Percentiles rank a stretch among this genome's conserved stretches.
Evolutionary conservation across 2,329 filamentous ascomycete species (phyloP).

Genomic region (Penicillium expansum): DNA sequence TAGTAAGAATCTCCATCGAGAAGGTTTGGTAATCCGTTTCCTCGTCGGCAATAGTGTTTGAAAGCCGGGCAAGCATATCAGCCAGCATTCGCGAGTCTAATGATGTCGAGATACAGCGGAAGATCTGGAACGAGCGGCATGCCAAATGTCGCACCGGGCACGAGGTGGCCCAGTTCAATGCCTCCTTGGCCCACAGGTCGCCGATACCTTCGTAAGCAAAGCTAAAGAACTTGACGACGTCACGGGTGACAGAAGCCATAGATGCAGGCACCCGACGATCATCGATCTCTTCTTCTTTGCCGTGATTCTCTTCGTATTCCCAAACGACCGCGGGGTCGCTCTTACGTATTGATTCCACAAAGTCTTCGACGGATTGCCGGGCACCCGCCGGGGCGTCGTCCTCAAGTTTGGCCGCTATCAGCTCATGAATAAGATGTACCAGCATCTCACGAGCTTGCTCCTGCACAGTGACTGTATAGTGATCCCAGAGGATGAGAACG

Average conservation of each 20-base stretch:
- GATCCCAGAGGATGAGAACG: conserved; percentile 92
- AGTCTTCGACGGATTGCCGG: conserved; percentile 75
- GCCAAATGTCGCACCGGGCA: conserved; percentile 93
- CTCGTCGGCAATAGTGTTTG: conserved; percentile 95
- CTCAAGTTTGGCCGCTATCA: conserved; percentile 77
- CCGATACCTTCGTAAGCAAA: conserved; percentile 81
- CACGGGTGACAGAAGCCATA: conserved; percentile 79
- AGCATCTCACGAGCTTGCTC: conserved; percentile 97
- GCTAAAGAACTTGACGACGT: conserved; percentile 82
- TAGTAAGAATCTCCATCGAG: conserved; percentile 96
- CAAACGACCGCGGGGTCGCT: conserved; percentile 84
- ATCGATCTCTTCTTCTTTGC: conserved; percentile 67
- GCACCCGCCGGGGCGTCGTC: conserved; percentile 66
- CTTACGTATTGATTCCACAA: conserved; percentile 81
- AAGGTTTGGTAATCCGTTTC: conserved; percentile 94
- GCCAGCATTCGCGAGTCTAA: conserved; percentile 92
- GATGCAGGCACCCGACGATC: conserved; percentile 78
- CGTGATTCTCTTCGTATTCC: conserved; percentile 90
- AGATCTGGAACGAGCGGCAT: conserved; percentile 96
- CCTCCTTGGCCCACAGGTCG: conserved; percentile 86
- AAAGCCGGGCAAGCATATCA: conserved; percentile 92
- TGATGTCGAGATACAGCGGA: conserved; percentile 86
- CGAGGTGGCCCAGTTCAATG: conserved; percentile 92
- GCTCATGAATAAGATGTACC: conserved; percentile 92
- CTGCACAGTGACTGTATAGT: conserved; percentile 91